phyloP scores from a whole-genome alignment of 768 basidiomycete species.

The Russula sp. region DNA sequence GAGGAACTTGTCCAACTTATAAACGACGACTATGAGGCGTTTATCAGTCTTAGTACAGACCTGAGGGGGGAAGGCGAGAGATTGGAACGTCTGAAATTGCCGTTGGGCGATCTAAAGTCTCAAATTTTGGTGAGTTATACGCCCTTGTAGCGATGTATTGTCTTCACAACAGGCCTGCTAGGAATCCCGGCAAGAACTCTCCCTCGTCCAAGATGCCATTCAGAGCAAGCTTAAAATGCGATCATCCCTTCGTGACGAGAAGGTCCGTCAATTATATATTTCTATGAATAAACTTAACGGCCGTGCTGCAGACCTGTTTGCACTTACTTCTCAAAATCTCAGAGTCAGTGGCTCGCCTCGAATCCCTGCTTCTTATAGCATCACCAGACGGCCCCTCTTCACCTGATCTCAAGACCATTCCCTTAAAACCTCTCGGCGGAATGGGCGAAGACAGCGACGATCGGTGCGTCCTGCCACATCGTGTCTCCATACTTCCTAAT shows the following conservation, averaged over 20 bases:
- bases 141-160: conserved; percentile 2
- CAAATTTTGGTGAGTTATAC: conserved; percentile 62
- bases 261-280: conserved; percentile 46
- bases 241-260: conserved; percentile 77
- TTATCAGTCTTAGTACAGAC: conserved; percentile 93
- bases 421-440: conserved; percentile 38
- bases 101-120: conserved; percentile 58
- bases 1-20: conserved; percentile 94
- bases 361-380: conserved; percentile 75
- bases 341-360: conserved; percentile 84
- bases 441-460: conserved; percentile 43
- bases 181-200: conserved; percentile 64
- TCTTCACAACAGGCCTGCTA: conserved; percentile 32
- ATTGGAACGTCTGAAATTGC: conserved; percentile 62
- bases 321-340: conserved; percentile 89
- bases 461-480: conserved; percentile 42
- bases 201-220: conserved; percentile 66
- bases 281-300: conserved; percentile 19
- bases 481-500: conserved; percentile 1
- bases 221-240: conserved; percentile 75
- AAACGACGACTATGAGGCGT: conserved; percentile 97
- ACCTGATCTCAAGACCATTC: conserved; percentile 38
- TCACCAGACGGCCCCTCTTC: conserved; percentile 45
- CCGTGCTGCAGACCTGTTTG: conserved; percentile 59
- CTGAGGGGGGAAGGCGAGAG: conserved; percentile 79